These are phyloP conservation scores for Datisca glomerata DNA, from an alignment of 306 rosid genomes.

Conservation along the genomic window DNA sequence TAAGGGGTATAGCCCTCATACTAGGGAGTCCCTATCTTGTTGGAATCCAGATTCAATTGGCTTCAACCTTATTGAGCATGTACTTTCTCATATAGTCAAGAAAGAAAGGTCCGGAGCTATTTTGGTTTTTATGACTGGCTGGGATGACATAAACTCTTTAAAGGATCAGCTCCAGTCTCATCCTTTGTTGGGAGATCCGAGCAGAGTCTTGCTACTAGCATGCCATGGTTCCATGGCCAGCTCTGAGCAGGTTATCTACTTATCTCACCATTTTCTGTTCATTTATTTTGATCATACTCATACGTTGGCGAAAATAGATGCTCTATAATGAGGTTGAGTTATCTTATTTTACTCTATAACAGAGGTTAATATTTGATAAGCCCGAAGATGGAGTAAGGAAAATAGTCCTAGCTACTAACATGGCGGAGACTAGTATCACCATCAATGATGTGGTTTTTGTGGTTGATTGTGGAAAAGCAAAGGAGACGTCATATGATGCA, in stretches of 20 bases:
- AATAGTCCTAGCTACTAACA: slow-evolving; percentile 54
- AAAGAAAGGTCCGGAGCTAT: slow-evolving; percentile 44
- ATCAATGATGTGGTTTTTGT: slow-evolving; percentile 54
- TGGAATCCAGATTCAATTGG: slow-evolving; percentile 58
- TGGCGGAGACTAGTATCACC: slow-evolving; percentile 62
- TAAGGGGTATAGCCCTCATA: slow-evolving; percentile 23
- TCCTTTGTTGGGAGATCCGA: slow-evolving; percentile 46
- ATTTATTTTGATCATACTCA: no score
- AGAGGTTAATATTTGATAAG: slow-evolving; percentile 46
- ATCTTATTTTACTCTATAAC: slow-evolving; percentile 9
- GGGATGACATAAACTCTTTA: slow-evolving; percentile 50
- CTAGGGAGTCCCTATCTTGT: slow-evolving; percentile 30
- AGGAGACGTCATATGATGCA: slow-evolving; percentile 57
- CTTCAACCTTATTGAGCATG: slow-evolving; percentile 41
- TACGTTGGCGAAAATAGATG: no score
- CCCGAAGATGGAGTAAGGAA: slow-evolving; percentile 39
- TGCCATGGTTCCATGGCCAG: slow-evolving; percentile 60
- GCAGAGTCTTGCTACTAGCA: slow-evolving; percentile 40
- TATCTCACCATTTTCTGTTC: slow-evolving; percentile 4
- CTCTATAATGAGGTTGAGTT: no score
- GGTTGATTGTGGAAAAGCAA: slow-evolving; percentile 54
- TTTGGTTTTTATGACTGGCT: slow-evolving; percentile 53
- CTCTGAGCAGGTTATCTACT: slow-evolving; percentile 32
- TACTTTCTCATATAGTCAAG: slow-evolving; percentile 31
- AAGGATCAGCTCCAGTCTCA: slow-evolving; percentile 46